Evolutionary conservation across 371 early-diverging fungal species (phyloP).

Genomic region (Blyttiomyces sp.): DNA sequence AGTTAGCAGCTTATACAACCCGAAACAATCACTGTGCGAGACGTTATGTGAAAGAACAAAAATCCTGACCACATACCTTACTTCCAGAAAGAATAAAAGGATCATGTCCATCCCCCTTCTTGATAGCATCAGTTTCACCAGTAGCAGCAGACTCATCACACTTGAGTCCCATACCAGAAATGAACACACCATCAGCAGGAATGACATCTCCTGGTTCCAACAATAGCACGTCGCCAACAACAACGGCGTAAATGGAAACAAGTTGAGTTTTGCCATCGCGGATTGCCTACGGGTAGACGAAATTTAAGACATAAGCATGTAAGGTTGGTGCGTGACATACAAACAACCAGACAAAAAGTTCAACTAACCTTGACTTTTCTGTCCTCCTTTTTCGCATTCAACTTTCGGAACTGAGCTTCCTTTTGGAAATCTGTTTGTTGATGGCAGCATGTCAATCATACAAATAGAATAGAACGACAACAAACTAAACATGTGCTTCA

Average conservation of each 20-base stretch:
- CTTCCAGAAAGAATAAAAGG: slow-evolving; percentile 66
- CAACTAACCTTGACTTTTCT: slow-evolving; percentile 73
- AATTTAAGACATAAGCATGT: too few relatives aligned
- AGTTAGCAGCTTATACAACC: too few relatives aligned
- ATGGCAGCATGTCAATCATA: background rate
- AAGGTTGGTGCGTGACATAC: too few relatives aligned
- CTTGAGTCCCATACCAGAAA: slow-evolving; percentile 26
- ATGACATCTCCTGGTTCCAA: slow-evolving; percentile 95
- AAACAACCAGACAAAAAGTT: too few relatives aligned
- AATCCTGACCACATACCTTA: slow-evolving; percentile 45
- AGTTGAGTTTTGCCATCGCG: slow-evolving; percentile 17
- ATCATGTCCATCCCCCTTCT: slow-evolving; percentile 29
- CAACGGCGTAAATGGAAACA: slow-evolving; percentile 21
- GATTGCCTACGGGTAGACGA: slow-evolving; percentile 8
- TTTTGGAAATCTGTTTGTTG: slow-evolving; percentile 63
- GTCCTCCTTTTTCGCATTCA: slow-evolving; percentile 90
- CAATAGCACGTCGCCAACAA: slow-evolving; percentile 66
- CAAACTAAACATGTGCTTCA: background rate
- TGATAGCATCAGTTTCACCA: slow-evolving; percentile 79
- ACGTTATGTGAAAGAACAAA: slow-evolving; percentile 46
- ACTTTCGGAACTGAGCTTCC: slow-evolving; percentile 75
- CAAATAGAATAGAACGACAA: background rate
- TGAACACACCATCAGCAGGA: slow-evolving; percentile 77
- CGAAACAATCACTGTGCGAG: slow-evolving; percentile 54
- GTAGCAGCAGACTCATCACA: slow-evolving; percentile 68